Conservation (phyloP, 1,284 basidiomycete genomes). For the Sporisorium graminicola region DNA sequence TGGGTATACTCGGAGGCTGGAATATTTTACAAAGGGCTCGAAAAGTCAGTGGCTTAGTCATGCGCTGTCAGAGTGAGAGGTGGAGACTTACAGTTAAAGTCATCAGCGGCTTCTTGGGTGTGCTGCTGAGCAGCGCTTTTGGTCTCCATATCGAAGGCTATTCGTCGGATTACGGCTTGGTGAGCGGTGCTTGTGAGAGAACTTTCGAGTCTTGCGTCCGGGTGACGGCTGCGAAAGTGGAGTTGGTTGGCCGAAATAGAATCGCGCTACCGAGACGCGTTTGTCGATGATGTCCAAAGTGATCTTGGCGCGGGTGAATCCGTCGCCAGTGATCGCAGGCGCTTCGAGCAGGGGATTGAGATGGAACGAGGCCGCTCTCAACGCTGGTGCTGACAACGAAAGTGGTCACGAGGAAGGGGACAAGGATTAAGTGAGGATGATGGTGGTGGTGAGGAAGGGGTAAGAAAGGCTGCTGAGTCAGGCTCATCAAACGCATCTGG, state of each 20-base stretch:
- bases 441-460: conserved; percentile 22
- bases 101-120: conserved; percentile 21
- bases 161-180: neutral
- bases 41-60: conserved; percentile 36
- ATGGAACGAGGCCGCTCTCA: neutral
- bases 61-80: conserved; percentile 10
- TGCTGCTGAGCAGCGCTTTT: conserved; percentile 21
- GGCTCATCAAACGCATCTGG: conserved; percentile 21
- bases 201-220: neutral
- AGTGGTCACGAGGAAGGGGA: neutral
- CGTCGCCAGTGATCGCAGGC: neutral
- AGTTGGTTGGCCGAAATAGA: neutral
- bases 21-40: neutral
- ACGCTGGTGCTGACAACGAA: neutral
- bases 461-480: conserved; percentile 42
- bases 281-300: neutral
- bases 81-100: conserved; percentile 32
- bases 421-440: conserved; percentile 1
- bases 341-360: neutral
- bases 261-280: conserved; percentile 1
- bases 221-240: neutral
- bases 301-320: conserved; percentile 3
- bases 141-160: conserved; percentile 17
- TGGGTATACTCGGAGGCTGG: conserved; percentile 49
- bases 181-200: neutral